These are phyloP conservation scores for Cicer yamashitae DNA, from an alignment of 306 rosid genomes.

Conservation along the genomic window DNA sequence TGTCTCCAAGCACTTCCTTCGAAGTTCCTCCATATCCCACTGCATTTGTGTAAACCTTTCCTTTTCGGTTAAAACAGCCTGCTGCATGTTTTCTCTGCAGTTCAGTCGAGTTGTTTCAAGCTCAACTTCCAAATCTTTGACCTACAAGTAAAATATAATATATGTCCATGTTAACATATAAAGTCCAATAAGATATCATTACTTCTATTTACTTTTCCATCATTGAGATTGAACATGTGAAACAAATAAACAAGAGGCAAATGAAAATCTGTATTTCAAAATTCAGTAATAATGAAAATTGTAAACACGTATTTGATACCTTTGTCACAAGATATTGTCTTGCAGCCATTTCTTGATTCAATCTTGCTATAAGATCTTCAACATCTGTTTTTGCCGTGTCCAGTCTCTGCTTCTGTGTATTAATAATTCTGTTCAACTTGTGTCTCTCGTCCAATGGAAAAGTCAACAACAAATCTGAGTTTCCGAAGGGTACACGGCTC, in stretches of 20 bases:
- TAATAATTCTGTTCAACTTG: conserved; percentile 71
- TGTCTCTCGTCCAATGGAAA: conserved; percentile 63
- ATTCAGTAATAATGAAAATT: conserved; percentile 30
- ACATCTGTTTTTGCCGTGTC: conserved; percentile 68
- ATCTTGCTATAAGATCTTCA: conserved; percentile 86
- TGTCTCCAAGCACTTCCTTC: conserved; percentile 73
- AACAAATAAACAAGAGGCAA: conserved; percentile 17
- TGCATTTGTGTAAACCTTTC: conserved; percentile 87
- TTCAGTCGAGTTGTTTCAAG: conserved; percentile 78
- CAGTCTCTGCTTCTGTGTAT: conserved; percentile 69
- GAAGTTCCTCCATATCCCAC: conserved; percentile 85
- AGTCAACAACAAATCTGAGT: conserved; percentile 52
- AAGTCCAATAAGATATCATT: conserved; percentile 15
- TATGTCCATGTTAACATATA: conserved; percentile 32
- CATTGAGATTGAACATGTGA: conserved; percentile 16
- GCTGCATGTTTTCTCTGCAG: conserved; percentile 81
- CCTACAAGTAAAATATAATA: conserved; percentile 55
- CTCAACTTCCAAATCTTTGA: conserved; percentile 90
- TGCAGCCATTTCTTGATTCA: conserved; percentile 84
- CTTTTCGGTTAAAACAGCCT: conserved; percentile 70
- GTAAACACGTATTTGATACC: conserved; percentile 50
- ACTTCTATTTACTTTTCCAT: conserved; percentile 32
- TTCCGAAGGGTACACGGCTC: conserved; percentile 50
- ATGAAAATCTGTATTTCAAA: conserved; percentile 32
- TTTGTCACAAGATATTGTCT: conserved; percentile 78